Percentiles rank a stretch among this genome's conserved stretches.
phyloP scores from a whole-genome alignment of 2,329 filamentous ascomycete genomes.

The Ophiocordyceps australis region DNA sequence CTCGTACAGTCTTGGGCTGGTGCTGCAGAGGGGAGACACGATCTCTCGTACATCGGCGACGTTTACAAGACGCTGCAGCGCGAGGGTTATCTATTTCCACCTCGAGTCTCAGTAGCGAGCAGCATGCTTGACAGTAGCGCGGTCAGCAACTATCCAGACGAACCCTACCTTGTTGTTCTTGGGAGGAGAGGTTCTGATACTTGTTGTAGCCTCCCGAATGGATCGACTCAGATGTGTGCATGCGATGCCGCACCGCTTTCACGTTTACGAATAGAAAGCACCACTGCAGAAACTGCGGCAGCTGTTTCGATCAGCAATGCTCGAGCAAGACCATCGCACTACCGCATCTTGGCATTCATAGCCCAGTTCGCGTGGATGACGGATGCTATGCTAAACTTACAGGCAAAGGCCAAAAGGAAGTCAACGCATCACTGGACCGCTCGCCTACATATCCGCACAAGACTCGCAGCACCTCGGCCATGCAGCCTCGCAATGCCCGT shows the following conservation, averaged over 20 bases:
- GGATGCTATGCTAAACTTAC: conserved; percentile 85
- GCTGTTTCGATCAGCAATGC: conserved; percentile 91
- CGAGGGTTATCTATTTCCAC: conserved; percentile 82
- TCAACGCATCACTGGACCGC: conserved; percentile 25
- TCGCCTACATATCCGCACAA: conserved; percentile 37
- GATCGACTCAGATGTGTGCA: conserved; percentile 95
- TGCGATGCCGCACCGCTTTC: conserved; percentile 89
- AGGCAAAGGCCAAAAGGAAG: conserved; percentile 36
- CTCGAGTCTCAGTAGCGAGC: conserved; percentile 70
- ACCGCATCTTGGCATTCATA: conserved; percentile 81
- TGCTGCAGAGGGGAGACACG: conserved; percentile 69
- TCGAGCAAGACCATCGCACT: conserved; percentile 77
- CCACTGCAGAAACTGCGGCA: conserved; percentile 94
- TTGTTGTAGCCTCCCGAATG: conserved; percentile 76
- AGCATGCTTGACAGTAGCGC: conserved; percentile 97
- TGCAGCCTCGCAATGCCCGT: conserved; percentile 82
- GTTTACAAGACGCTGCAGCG: conserved; percentile 67
- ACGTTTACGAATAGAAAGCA: conserved; percentile 98
- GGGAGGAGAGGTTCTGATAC: neutral
- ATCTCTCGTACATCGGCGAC: conserved; percentile 72
- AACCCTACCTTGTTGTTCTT: neutral
- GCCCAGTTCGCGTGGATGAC: conserved; percentile 86
- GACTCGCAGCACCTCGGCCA: conserved; percentile 44
- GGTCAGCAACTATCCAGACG: conserved; percentile 30
- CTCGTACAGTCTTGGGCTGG: conserved; percentile 86